Percentiles rank a stretch among this genome's conserved stretches.
Evolutionary conservation across 208 protist species (phyloP).

Genomic region (Trypanosoma theileri): DNA sequence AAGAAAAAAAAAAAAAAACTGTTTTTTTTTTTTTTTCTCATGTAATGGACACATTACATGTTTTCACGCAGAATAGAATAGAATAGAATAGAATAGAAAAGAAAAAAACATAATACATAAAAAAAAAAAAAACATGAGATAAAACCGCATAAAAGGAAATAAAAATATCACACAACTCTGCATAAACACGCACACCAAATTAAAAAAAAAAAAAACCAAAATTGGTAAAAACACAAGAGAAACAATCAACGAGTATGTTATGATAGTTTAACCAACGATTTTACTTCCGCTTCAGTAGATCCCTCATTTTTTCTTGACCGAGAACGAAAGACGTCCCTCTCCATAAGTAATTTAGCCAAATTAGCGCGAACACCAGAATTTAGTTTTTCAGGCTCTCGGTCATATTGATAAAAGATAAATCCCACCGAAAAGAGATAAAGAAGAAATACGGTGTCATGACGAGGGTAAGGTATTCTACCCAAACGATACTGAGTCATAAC

Average conservation of each 20-base stretch:
- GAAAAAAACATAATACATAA: conserved; percentile 12
- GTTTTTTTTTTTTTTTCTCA: conserved; percentile 22
- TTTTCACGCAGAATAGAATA: background rate
- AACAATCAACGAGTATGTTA: background rate
- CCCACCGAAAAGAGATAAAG: conserved; percentile 74
- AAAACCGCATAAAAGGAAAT: conserved; percentile 7
- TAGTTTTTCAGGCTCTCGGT: conserved; percentile 67
- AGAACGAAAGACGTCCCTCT: conserved; percentile 25
- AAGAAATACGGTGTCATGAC: conserved; percentile 61
- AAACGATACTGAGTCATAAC: conserved; percentile 71
- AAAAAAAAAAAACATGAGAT: conserved; percentile 18
- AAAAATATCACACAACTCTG: no score
- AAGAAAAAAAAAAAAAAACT: no score
- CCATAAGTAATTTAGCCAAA: conserved; percentile 54
- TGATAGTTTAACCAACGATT: background rate
- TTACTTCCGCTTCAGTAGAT: background rate
- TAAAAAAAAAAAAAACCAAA: background rate
- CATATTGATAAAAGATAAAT: conserved; percentile 81
- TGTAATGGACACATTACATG: background rate
- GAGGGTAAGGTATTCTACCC: conserved; percentile 72
- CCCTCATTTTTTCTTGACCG: background rate
- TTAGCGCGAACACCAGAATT: conserved; percentile 52
- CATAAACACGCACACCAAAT: background rate
- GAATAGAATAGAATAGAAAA: conserved; percentile 24
- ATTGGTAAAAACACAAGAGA: conserved; percentile 1